phyloP scores from a whole-genome alignment of 2,329 filamentous ascomycete genomes.

The Torrubiella hemipterigena region DNA sequence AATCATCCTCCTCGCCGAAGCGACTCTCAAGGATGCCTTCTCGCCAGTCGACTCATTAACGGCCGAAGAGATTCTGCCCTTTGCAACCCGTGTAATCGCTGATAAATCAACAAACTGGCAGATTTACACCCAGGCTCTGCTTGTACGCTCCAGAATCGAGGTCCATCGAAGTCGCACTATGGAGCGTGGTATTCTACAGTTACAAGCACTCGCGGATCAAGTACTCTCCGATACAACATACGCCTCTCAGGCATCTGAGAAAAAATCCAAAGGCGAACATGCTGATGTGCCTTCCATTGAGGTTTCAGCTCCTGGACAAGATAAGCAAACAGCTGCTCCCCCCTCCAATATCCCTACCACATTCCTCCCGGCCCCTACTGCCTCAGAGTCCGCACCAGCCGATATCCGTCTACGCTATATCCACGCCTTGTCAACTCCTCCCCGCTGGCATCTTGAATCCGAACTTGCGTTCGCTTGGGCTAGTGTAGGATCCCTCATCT shows the following conservation, averaged over 20 bases:
- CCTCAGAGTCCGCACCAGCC: conserved; percentile 66
- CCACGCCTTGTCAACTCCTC: conserved; percentile 71
- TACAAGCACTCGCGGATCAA: conserved; percentile 92
- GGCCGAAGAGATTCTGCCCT: conserved; percentile 86
- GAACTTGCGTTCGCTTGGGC: conserved; percentile 93
- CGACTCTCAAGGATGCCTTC: conserved; percentile 77
- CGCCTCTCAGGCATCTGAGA: conserved; percentile 15
- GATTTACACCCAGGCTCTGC: conserved; percentile 84
- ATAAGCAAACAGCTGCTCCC: conserved; percentile 9
- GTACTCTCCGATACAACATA: conserved; percentile 71
- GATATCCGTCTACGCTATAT: conserved; percentile 71
- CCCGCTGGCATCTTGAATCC: conserved; percentile 86
- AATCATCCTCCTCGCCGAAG: conserved; percentile 78
- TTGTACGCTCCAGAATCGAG: conserved; percentile 85
- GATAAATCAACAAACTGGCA: conserved; percentile 96
- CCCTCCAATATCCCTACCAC: conserved; percentile 44
- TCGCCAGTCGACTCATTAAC: conserved; percentile 76
- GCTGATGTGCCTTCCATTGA: conserved; percentile 31
- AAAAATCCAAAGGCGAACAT: conserved; percentile 14
- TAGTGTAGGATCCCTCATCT: conserved; percentile 71
- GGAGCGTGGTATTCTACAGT: conserved; percentile 79
- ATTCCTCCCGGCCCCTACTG: conserved; percentile 68
- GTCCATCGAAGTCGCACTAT: conserved; percentile 76
- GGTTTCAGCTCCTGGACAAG: conserved; percentile 25
- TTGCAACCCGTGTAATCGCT: conserved; percentile 74